These are phyloP conservation scores for Gamsiella multidivaricata DNA, from an alignment of 192 early-diverging fungal species.

Conservation along the genomic window DNA sequence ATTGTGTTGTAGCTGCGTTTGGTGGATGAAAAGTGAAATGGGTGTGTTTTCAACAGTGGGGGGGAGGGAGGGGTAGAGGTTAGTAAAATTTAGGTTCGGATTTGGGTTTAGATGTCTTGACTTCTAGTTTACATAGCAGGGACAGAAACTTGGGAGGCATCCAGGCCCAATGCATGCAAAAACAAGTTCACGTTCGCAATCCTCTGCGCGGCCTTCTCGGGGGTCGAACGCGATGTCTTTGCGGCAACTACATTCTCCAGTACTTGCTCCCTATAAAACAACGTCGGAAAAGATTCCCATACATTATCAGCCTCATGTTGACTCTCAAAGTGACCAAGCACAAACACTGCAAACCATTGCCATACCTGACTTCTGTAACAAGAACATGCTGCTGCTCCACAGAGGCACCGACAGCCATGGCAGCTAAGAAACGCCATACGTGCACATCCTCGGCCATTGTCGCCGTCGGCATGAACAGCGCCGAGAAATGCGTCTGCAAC, in stretches of 20 bases:
- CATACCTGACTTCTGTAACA: constrained; percentile 88
- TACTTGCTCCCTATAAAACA: constrained; percentile 74
- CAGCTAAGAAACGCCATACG: constrained; percentile 98
- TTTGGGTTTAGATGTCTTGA: neutral
- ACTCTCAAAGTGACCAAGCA: neutral
- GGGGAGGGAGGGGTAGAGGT: no score
- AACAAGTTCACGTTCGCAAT: constrained; percentile 94
- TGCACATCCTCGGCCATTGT: constrained; percentile 82
- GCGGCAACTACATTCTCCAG: constrained; percentile 80
- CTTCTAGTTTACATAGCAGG: constrained; percentile 42
- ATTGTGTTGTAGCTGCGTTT: no score
- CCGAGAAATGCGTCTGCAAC: constrained; percentile 77
- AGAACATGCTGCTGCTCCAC: constrained; percentile 95
- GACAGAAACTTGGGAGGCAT: constrained; percentile 79
- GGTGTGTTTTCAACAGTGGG: no score
- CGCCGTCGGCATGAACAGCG: constrained; percentile 80
- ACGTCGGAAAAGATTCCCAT: neutral
- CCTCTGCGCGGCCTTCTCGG: constrained; percentile 69
- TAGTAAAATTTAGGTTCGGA: no score
- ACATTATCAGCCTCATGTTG: neutral
- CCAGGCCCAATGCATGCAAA: constrained; percentile 93
- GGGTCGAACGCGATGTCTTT: constrained; percentile 66
- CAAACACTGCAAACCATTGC: neutral
- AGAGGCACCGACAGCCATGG: constrained; percentile 93
- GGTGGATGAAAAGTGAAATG: no score